Evolutionary conservation across 2,329 filamentous ascomycete genomes (phyloP).

Genomic region (Sordariomycetes sp.): DNA sequence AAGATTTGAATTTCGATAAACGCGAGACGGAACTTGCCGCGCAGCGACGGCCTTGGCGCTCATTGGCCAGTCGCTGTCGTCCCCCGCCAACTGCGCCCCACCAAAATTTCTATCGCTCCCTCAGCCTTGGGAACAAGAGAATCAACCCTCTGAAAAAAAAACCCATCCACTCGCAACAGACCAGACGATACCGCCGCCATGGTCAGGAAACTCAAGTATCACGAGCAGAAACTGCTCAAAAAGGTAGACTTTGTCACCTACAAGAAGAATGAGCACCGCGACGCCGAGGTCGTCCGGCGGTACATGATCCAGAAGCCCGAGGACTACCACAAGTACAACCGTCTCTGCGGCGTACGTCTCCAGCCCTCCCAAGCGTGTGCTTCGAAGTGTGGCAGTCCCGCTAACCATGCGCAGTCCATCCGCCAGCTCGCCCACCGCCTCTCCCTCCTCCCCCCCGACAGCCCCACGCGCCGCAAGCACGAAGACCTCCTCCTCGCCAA

Average conservation of each 20-base stretch:
- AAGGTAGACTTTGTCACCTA: slow-evolving; percentile 89
- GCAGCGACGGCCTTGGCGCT: background rate
- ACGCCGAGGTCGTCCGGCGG: slow-evolving; percentile 63
- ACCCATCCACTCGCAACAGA: background rate
- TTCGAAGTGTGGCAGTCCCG: background rate
- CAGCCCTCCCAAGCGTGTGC: slow-evolving; percentile 11
- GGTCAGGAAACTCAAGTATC: slow-evolving; percentile 93
- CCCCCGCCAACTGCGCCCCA: background rate
- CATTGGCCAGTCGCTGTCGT: background rate
- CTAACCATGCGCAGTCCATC: slow-evolving; percentile 21
- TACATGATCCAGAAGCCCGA: slow-evolving; percentile 86
- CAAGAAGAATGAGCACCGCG: slow-evolving; percentile 81
- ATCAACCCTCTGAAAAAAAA: background rate
- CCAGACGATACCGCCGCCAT: slow-evolving; percentile 32
- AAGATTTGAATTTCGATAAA: background rate
- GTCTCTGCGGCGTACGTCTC: slow-evolving; percentile 50
- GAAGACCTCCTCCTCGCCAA: slow-evolving; percentile 84
- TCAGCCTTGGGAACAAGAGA: background rate
- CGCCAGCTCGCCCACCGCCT: slow-evolving; percentile 84
- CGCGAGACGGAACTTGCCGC: background rate
- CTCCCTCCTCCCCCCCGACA: slow-evolving; percentile 67
- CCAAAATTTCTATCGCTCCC: slow-evolving; percentile 3
- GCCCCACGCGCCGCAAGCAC: slow-evolving; percentile 65
- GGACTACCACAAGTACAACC: slow-evolving; percentile 61
- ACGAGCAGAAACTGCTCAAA: slow-evolving; percentile 92